These are phyloP conservation scores for Auricularia auricula-judae DNA, from an alignment of 768 basidiomycete genomes.

Conservation along the genomic window DNA sequence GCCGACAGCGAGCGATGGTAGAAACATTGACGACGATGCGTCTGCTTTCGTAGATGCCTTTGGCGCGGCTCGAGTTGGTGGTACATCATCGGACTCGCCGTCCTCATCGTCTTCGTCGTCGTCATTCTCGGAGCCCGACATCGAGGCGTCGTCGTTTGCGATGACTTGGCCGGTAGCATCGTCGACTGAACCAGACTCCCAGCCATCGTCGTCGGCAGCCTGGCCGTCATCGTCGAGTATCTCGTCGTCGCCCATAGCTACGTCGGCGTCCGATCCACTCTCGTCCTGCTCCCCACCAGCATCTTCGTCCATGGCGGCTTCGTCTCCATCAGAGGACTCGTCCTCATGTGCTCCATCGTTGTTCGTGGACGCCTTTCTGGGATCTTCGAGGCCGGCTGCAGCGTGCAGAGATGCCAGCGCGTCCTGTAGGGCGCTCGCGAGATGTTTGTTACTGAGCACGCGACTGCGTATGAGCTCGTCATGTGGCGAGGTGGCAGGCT, in stretches of 20 bases:
- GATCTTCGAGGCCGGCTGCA: slow-evolving; percentile 2
- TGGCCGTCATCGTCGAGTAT: slow-evolving; percentile 1
- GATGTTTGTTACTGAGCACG: slow-evolving; percentile 64
- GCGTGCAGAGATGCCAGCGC: slow-evolving; percentile 26
- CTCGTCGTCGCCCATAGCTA: slow-evolving; percentile 3
- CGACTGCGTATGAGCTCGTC: slow-evolving; percentile 49
- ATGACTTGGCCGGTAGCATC: slow-evolving; percentile 10
- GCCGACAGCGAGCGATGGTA: slow-evolving; percentile 82
- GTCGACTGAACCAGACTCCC: slow-evolving; percentile 33
- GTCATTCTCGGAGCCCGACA: slow-evolving; percentile 5
- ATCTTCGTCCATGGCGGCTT: neutral
- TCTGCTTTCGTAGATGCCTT: slow-evolving; percentile 10
- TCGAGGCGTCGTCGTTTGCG: neutral
- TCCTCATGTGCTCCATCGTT: slow-evolving; percentile 11
- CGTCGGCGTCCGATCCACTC: neutral
- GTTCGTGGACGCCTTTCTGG: slow-evolving; percentile 11
- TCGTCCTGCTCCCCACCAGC: neutral
- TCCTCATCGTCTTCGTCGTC: slow-evolving; percentile 14
- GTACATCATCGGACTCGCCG: slow-evolving; percentile 12
- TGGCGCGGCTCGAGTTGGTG: slow-evolving; percentile 7
- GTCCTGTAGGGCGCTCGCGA: slow-evolving; percentile 45
- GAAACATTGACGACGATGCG: slow-evolving; percentile 47
- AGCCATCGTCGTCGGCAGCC: slow-evolving; percentile 20
- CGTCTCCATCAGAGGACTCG: neutral
- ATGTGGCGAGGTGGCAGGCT: slow-evolving; percentile 7